Conservation (phyloP, 768 basidiomycete genomes). For the Auricularia auricula-judae region DNA sequence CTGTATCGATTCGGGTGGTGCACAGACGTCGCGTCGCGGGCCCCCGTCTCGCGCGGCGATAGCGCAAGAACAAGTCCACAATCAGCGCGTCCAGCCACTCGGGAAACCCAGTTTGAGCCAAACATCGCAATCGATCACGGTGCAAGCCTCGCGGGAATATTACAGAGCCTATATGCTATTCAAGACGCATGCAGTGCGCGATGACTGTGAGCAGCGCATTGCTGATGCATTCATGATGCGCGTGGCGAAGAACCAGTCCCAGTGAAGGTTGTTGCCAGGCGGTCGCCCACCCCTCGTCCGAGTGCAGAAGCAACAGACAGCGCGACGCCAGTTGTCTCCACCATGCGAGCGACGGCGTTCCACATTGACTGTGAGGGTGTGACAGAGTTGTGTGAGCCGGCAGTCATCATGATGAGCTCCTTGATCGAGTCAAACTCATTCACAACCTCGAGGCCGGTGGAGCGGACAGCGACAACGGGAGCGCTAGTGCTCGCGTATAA, state of each 20-base stretch:
- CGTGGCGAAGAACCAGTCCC: background rate
- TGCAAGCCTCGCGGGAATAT: background rate
- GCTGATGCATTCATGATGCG: background rate
- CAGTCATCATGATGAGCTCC: constrained; percentile 70
- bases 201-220: background rate
- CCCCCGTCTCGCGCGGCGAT: too few relatives aligned
- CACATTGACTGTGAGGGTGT: background rate
- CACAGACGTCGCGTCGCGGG: too few relatives aligned
- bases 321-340: background rate
- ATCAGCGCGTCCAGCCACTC: too few relatives aligned
- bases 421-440: constrained; percentile 84
- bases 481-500: constrained; percentile 59
- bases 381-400: constrained; percentile 33
- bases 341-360: background rate
- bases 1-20: too few relatives aligned
- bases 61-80: too few relatives aligned
- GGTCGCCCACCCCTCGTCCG: background rate
- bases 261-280: background rate
- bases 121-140: background rate
- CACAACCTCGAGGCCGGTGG: constrained; percentile 78
- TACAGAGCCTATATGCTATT: background rate
- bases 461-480: constrained; percentile 77
- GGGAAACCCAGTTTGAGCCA: too few relatives aligned
- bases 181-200: background rate
- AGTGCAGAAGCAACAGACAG: background rate